phyloP scores from a whole-genome alignment of 108 stramenopile genomes.

The Mediolabrus comicus region DNA sequence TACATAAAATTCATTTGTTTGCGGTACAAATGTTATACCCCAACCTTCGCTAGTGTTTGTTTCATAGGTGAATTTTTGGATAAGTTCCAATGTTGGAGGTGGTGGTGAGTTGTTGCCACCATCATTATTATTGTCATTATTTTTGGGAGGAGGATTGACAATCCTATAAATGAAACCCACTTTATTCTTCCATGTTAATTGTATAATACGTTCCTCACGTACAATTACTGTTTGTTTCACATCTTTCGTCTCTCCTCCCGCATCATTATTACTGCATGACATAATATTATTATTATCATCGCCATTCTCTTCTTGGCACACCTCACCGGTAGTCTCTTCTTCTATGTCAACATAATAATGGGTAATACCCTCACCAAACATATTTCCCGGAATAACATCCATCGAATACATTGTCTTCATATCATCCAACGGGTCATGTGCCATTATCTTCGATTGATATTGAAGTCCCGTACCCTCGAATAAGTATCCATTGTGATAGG shows the following conservation, averaged over 20 bases:
- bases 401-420: slow-evolving; percentile 25
- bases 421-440: slow-evolving; percentile 43
- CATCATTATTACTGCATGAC: too few species aligned
- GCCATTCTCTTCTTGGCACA: slow-evolving; percentile 33
- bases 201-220: slow-evolving; percentile 56
- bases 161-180: slow-evolving; percentile 50
- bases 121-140: not conserved
- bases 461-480: slow-evolving; percentile 72
- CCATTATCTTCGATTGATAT: slow-evolving; percentile 48
- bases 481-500: slow-evolving; percentile 26
- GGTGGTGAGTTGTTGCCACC: slow-evolving; percentile 11
- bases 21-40: slow-evolving; percentile 75
- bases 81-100: slow-evolving; percentile 31
- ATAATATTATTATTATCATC: too few species aligned
- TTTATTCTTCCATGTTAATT: slow-evolving; percentile 70
- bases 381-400: slow-evolving; percentile 20
- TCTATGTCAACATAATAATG: slow-evolving; percentile 37
- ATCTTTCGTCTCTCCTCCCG: not conserved
- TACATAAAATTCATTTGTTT: slow-evolving; percentile 58
- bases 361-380: slow-evolving; percentile 78
- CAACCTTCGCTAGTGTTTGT: slow-evolving; percentile 72
- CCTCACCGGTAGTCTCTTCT: too few species aligned
- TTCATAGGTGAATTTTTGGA: slow-evolving; percentile 38
- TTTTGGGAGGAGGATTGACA: not conserved
- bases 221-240: not conserved